These are phyloP conservation scores for Ceratobasidium sp. DNA, from an alignment of 1,284 basidiomycete species.

Conservation along the genomic window DNA sequence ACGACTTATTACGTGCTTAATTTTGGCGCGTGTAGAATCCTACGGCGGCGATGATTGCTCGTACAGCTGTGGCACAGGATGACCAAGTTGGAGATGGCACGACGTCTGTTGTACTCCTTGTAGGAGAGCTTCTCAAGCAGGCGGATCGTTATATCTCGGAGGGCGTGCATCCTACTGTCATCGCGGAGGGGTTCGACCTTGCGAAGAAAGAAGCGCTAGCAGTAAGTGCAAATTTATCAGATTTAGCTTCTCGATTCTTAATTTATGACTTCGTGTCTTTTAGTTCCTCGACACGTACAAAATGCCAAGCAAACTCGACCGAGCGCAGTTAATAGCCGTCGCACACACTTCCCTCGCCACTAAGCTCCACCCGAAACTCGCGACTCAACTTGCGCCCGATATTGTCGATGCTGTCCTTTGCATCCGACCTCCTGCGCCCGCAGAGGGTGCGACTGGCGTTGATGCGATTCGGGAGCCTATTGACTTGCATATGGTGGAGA, in stretches of 20 bases:
- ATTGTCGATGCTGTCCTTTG: slow-evolving; percentile 96
- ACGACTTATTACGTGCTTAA: slow-evolving; percentile 33
- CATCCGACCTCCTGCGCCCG: slow-evolving; percentile 78
- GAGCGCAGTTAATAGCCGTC: slow-evolving; percentile 90
- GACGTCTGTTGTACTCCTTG: slow-evolving; percentile 95
- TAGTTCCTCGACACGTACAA: slow-evolving; percentile 96
- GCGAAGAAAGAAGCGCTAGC: slow-evolving; percentile 94
- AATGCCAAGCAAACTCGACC: slow-evolving; percentile 78
- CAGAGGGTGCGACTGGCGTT: slow-evolving; percentile 64
- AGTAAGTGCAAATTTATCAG: slow-evolving; percentile 62
- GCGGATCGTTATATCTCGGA: slow-evolving; percentile 98
- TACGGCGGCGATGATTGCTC: slow-evolving; percentile 98
- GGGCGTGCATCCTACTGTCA: slow-evolving; percentile 97
- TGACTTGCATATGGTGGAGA: slow-evolving; percentile 99
- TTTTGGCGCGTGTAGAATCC: slow-evolving; percentile 70
- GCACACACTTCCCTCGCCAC: slow-evolving; percentile 95
- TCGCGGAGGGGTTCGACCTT: slow-evolving; percentile 92
- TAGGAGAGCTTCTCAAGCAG: slow-evolving; percentile 97
- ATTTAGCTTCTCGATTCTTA: background rate
- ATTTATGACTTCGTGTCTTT: slow-evolving; percentile 10
- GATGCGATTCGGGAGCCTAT: slow-evolving; percentile 87
- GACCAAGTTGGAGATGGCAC: slow-evolving; percentile 99
- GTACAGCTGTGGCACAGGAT: slow-evolving; percentile 97
- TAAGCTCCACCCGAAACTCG: slow-evolving; percentile 86
- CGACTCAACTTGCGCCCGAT: slow-evolving; percentile 89